phyloP scores from a whole-genome alignment of 768 basidiomycete species.

The Suillus bovinus region DNA sequence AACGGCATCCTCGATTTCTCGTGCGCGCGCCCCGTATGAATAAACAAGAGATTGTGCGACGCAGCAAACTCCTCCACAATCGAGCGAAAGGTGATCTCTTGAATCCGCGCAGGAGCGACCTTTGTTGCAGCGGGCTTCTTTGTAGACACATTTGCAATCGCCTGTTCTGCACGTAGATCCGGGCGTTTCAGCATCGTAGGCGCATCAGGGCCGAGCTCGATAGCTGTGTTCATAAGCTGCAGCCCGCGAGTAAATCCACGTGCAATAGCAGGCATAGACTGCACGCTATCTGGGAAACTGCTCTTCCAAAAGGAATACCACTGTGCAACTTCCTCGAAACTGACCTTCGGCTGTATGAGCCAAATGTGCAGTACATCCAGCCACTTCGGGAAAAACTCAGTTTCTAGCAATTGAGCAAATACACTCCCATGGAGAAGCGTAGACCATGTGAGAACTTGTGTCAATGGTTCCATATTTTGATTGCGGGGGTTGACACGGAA shows the following conservation, averaged over 20 bases:
- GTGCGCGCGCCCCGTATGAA: slow-evolving; percentile 86
- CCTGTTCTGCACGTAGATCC: slow-evolving; percentile 54
- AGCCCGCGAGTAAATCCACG: slow-evolving; percentile 86
- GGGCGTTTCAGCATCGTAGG: slow-evolving; percentile 67
- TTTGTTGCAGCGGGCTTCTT: slow-evolving; percentile 35
- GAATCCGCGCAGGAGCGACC: slow-evolving; percentile 47
- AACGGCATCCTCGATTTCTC: slow-evolving; percentile 86
- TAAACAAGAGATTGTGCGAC: slow-evolving; percentile 82
- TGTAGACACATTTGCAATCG: slow-evolving; percentile 24
- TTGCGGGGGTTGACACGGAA: slow-evolving; percentile 90
- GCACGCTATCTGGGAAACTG: slow-evolving; percentile 70
- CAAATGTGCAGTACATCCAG: slow-evolving; percentile 87
- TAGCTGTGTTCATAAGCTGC: slow-evolving; percentile 93
- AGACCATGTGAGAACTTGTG: slow-evolving; percentile 77
- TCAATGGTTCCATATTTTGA: slow-evolving; percentile 84
- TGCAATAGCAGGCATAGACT: slow-evolving; percentile 61
- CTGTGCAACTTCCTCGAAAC: slow-evolving; percentile 87
- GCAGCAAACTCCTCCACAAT: slow-evolving; percentile 92
- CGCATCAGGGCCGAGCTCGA: slow-evolving; percentile 81
- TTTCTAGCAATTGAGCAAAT: slow-evolving; percentile 81
- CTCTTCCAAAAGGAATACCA: slow-evolving; percentile 94
- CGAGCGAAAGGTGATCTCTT: slow-evolving; percentile 90
- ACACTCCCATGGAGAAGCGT: slow-evolving; percentile 71
- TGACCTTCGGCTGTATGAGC: slow-evolving; percentile 88
- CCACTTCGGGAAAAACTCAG: slow-evolving; percentile 98